Percentiles rank a stretch among this genome's conserved stretches.
Conservation (phyloP, 2,329 filamentous ascomycete genomes). For the Chrysoporthe puriensis region DNA sequence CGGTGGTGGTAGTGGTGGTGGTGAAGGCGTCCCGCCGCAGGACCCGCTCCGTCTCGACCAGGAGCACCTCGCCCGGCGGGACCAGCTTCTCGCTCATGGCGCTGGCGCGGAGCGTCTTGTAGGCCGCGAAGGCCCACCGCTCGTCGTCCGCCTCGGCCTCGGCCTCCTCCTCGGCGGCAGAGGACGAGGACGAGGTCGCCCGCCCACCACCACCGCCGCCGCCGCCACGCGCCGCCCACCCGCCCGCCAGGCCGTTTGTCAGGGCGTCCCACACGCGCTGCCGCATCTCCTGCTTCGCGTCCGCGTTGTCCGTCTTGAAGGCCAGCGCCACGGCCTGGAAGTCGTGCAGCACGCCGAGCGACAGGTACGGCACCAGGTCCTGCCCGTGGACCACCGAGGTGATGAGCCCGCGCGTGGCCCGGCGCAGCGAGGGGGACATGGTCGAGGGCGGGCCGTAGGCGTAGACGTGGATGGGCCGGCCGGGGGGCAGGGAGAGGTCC, state of each 20-base stretch:
- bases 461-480: constrained; percentile 77
- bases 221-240: no score
- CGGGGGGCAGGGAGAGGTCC: constrained; percentile 61
- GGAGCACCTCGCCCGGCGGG: constrained; percentile 77
- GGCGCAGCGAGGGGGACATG: constrained; percentile 70
- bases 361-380: constrained; percentile 75
- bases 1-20: constrained; percentile 36
- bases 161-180: no score
- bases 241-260: constrained; percentile 63
- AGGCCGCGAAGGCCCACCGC: constrained; percentile 69
- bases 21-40: constrained; percentile 69
- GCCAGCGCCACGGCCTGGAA: constrained; percentile 72
- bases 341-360: constrained; percentile 74
- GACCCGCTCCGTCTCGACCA: constrained; percentile 69
- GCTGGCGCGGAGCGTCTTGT: constrained; percentile 66
- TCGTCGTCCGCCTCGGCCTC: background rate
- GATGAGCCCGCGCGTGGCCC: constrained; percentile 72
- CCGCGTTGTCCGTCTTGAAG: constrained; percentile 72
- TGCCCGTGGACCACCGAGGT: constrained; percentile 75
- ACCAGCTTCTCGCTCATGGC: constrained; percentile 73
- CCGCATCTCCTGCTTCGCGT: constrained; percentile 68
- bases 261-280: constrained; percentile 68
- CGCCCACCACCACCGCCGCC: no score
- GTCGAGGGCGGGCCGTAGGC: constrained; percentile 77
- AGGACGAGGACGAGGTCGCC: no score